These are phyloP conservation scores for Pichia sp. DNA, from an alignment of 1,139 yeast species.

Conservation along the genomic window DNA sequence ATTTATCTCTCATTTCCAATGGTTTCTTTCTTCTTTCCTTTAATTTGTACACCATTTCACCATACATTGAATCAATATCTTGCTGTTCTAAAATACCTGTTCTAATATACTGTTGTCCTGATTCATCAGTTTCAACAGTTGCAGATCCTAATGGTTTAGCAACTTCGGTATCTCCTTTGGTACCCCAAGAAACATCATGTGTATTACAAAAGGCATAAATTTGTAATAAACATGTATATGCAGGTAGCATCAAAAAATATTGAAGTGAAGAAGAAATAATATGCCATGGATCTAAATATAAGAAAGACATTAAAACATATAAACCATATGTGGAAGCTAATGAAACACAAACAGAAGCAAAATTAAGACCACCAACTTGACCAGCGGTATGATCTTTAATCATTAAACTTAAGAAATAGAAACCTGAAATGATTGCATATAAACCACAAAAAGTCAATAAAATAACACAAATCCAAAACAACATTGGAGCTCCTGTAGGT, in stretches of 20 bases:
- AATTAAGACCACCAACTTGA: slow-evolving; percentile 34
- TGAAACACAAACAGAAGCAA: slow-evolving; percentile 79
- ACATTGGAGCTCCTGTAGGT: slow-evolving; percentile 82
- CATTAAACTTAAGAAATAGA: slow-evolving; percentile 65
- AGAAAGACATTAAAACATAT: slow-evolving; percentile 68
- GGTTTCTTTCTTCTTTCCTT: slow-evolving; percentile 61
- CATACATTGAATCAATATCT: slow-evolving; percentile 83
- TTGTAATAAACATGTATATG: slow-evolving; percentile 84
- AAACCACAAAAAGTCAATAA: slow-evolving; percentile 71
- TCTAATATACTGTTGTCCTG: slow-evolving; percentile 62
- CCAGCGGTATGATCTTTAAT: slow-evolving; percentile 36
- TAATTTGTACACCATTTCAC: slow-evolving; percentile 67
- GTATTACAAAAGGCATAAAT: slow-evolving; percentile 94
- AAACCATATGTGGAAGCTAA: slow-evolving; percentile 88
- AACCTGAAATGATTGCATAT: slow-evolving; percentile 77
- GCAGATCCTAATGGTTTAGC: slow-evolving; percentile 63
- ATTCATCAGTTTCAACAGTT: slow-evolving; percentile 52
- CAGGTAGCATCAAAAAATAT: slow-evolving; percentile 84
- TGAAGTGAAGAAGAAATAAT: slow-evolving; percentile 77
- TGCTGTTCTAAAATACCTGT: slow-evolving; percentile 88
- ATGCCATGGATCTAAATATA: slow-evolving; percentile 95
- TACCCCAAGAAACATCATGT: slow-evolving; percentile 97
- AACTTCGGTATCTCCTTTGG: slow-evolving; percentile 83
- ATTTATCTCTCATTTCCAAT: slow-evolving; percentile 45
- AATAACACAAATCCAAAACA: slow-evolving; percentile 67